Conservation (phyloP, 345 rosid genomes). For the Rhizophora apiculata region DNA sequence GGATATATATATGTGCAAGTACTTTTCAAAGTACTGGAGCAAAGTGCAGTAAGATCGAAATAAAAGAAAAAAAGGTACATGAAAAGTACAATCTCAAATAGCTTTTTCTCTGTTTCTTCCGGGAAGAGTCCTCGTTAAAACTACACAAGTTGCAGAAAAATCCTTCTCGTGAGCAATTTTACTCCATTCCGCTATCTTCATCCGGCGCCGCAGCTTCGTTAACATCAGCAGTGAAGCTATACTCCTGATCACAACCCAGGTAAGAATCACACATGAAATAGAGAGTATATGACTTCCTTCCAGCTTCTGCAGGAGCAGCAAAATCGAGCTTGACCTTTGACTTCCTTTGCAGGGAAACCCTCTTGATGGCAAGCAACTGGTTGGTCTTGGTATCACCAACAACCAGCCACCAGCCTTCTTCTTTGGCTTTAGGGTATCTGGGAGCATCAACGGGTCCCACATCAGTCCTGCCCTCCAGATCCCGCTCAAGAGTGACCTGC, state of each 20-base stretch:
- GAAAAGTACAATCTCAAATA: too few relatives aligned
- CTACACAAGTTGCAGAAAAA: too few relatives aligned
- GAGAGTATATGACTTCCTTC: slow-evolving; percentile 56
- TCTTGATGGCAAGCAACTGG: slow-evolving; percentile 84
- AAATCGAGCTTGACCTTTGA: slow-evolving; percentile 78
- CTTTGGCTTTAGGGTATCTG: slow-evolving; percentile 75
- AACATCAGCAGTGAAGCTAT: slow-evolving; percentile 48
- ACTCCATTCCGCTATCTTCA: slow-evolving; percentile 7
- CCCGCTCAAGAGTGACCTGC: slow-evolving; percentile 72
- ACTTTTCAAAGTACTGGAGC: too few relatives aligned
- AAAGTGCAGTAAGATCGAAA: too few relatives aligned
- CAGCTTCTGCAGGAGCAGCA: slow-evolving; percentile 60
- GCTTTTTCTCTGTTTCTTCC: too few relatives aligned
- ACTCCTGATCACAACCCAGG: slow-evolving; percentile 86
- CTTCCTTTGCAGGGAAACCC: slow-evolving; percentile 74
- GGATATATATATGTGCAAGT: too few relatives aligned
- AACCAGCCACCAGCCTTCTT: slow-evolving; percentile 99
- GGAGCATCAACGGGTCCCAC: slow-evolving; percentile 71
- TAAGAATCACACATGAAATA: slow-evolving; percentile 90
- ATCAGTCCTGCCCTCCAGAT: slow-evolving; percentile 75
- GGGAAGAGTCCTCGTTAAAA: too few relatives aligned
- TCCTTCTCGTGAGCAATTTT: too few relatives aligned
- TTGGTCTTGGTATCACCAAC: slow-evolving; percentile 78
- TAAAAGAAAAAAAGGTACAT: too few relatives aligned
- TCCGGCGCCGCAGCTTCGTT: slow-evolving; percentile 29